Conservation (phyloP, 2,329 filamentous ascomycete species). For the Macrophomina phaseolina region DNA sequence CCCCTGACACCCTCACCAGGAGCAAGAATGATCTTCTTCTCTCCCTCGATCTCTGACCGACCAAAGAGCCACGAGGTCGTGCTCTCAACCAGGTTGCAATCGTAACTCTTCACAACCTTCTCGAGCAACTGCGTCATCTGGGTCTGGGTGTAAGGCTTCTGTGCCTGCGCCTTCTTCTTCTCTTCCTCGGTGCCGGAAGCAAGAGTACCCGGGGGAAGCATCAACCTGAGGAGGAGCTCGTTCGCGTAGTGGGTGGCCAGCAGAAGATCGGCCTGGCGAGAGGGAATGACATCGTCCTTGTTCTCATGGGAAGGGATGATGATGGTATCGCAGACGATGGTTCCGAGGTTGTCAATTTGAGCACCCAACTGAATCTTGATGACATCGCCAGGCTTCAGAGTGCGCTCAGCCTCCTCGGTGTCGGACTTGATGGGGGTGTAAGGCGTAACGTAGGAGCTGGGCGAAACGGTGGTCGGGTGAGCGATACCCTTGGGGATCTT, state of each 20-base stretch:
- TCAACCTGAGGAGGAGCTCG: constrained; percentile 87
- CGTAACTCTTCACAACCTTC: constrained; percentile 89
- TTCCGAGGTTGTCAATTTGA: constrained; percentile 95
- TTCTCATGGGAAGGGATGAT: constrained; percentile 70
- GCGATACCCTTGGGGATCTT: constrained; percentile 94
- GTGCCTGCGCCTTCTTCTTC: constrained; percentile 82
- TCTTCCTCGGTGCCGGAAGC: constrained; percentile 87
- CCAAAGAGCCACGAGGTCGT: constrained; percentile 97
- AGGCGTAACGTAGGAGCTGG: constrained; percentile 90
- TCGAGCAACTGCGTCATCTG: constrained; percentile 88
- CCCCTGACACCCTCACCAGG: constrained; percentile 87
- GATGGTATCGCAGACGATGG: constrained; percentile 94
- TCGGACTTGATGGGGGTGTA: constrained; percentile 93
- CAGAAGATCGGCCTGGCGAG: constrained; percentile 83
- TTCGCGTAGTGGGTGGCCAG: constrained; percentile 95
- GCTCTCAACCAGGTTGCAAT: constrained; percentile 93
- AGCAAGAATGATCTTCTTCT: constrained; percentile 96
- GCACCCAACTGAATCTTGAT: constrained; percentile 99
- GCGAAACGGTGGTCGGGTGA: constrained; percentile 94
- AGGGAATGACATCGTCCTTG: constrained; percentile 69
- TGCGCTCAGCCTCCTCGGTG: constrained; percentile 77
- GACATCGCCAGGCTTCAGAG: constrained; percentile 82
- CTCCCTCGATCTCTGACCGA: constrained; percentile 95
- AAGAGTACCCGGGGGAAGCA: constrained; percentile 88
- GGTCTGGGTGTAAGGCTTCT: constrained; percentile 82